Percentiles rank a stretch among this genome's conserved stretches.
phyloP scores from a whole-genome alignment of 495 filamentous ascomycete genomes.

The Diplogelasinospora grovesii region DNA sequence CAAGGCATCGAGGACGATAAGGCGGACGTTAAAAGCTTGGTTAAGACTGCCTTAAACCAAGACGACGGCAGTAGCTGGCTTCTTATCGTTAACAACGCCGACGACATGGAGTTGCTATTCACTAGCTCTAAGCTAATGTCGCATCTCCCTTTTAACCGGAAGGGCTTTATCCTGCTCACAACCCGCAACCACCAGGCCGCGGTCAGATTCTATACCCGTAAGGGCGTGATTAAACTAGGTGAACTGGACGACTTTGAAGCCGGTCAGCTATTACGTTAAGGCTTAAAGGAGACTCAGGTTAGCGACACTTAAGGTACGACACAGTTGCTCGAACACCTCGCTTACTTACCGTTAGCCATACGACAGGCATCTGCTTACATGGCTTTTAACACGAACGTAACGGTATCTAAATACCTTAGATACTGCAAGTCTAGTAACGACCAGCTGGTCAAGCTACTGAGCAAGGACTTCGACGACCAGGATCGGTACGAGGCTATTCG shows the following conservation, averaged over 20 bases:
- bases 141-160: constrained; percentile 29
- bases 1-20: too few species aligned
- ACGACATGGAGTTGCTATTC: too few species aligned
- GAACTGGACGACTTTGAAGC: constrained; percentile 26
- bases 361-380: too few species aligned
- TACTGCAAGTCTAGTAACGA: constrained; percentile 16
- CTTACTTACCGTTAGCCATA: constrained; percentile 40
- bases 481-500: constrained; percentile 18
- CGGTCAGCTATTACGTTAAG: constrained; percentile 10
- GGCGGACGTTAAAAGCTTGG: too few species aligned
- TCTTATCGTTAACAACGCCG: constrained; percentile 47
- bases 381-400: constrained; percentile 25
- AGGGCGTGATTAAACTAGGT: constrained; percentile 8
- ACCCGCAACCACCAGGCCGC: constrained; percentile 27
- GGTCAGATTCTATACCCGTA: constrained; percentile 10
- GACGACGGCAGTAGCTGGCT: constrained; percentile 38
- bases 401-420: constrained; percentile 23
- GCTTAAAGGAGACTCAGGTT: constrained; percentile 11
- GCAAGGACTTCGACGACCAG: constrained; percentile 14
- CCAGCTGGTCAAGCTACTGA: constrained; percentile 16
- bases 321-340: constrained; percentile 29
- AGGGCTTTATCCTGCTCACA: constrained; percentile 37
- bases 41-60: constrained; percentile 26
- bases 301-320: constrained; percentile 4
- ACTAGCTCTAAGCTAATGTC: constrained; percentile 8